phyloP scores from a whole-genome alignment of 768 basidiomycete genomes.

The Tremella fuciformis region DNA sequence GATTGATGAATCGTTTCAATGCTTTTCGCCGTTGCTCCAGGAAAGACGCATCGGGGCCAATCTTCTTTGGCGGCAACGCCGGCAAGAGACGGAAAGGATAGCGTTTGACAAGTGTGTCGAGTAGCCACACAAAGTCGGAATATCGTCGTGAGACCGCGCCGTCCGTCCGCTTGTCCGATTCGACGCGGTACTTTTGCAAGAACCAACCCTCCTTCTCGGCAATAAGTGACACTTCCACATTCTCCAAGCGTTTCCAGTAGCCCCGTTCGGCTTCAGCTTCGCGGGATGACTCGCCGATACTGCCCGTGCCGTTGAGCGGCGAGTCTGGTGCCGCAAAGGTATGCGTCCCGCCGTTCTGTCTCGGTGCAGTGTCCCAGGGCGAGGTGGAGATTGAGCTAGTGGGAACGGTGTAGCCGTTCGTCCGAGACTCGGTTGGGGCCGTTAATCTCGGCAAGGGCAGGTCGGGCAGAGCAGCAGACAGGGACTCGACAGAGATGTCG shows the following conservation, averaged over 20 bases:
- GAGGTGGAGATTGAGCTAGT: constrained; percentile 4
- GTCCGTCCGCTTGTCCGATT: constrained; percentile 65
- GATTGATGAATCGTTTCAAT: constrained; percentile 72
- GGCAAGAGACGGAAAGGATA: constrained; percentile 92
- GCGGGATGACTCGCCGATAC: constrained; percentile 14
- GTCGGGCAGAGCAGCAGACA: constrained; percentile 27
- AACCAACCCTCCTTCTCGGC: constrained; percentile 90
- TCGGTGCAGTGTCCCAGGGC: constrained; percentile 35
- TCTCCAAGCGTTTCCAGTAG: constrained; percentile 85
- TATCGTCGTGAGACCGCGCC: constrained; percentile 77
- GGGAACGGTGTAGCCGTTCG: constrained; percentile 5
- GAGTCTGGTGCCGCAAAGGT: not conserved
- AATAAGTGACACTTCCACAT: constrained; percentile 63
- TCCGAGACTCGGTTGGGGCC: constrained; percentile 2
- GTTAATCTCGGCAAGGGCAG: constrained; percentile 33
- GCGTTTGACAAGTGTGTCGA: constrained; percentile 77
- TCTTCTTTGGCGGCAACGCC: constrained; percentile 81
- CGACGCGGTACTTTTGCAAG: constrained; percentile 78
- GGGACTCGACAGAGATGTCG: constrained; percentile 34
- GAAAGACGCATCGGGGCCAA: constrained; percentile 86
- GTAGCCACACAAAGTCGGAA: constrained; percentile 86
- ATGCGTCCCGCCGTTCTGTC: constrained; percentile 12
- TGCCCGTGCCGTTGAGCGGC: constrained; percentile 14
- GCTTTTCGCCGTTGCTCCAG: constrained; percentile 89
- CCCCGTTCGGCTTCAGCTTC: constrained; percentile 55